Evolutionary conservation across 129 eudicot species (phyloP), one percentile per base, ranked within the genome.

Genomic region (Saussurea involucrata): DNA sequence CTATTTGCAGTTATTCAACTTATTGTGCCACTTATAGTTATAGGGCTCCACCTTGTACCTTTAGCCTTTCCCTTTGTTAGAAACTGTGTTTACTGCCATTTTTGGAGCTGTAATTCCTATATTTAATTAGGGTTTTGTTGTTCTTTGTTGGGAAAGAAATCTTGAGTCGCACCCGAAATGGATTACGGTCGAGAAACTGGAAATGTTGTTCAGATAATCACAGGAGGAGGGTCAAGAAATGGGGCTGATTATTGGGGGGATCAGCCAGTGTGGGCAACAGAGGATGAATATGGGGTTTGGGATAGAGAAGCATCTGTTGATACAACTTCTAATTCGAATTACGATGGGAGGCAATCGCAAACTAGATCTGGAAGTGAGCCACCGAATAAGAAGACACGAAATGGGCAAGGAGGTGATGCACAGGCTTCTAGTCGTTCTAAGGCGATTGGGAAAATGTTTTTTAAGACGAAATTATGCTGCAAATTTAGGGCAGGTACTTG

Each of bases 361-460:
- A 68, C 81, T 25, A 76, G 83, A 9, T 82, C 91, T 0, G 93
- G 89, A 18, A 79, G 85, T 13, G 97, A 87, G 63, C 90, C 98
- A 0, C 96, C 97, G 1, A 82, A 78, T 65, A 94, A 91, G 83
- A 94, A 90, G 77, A 67, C 90, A 4, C 78, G 97, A 83, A 87
- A 80, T 15, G 82, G 88, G 33, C 97, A 84, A 29, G 75, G 78
- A 3, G 87, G 81, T 5, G 98, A 86, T 79, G 60, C 70, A 12
- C 77, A 70, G 24, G 58, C 86, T 8, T 31, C 80, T 5, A 89
- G 68, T 69, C 81, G 98, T 15, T 87, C 98, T 4, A 94, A 89
- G 84, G 97, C 94, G 4, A 92, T 95, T 28, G 98, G 98, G 60
- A 91, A 90, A 40, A 91, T 91, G 97, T 95, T 91, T 71, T 94